A percentile compares a stretch with the other conserved stretches of the same genome.
Evolutionary conservation across 441 rosid species (phyloP).

Genomic region (Viola pubescens): DNA sequence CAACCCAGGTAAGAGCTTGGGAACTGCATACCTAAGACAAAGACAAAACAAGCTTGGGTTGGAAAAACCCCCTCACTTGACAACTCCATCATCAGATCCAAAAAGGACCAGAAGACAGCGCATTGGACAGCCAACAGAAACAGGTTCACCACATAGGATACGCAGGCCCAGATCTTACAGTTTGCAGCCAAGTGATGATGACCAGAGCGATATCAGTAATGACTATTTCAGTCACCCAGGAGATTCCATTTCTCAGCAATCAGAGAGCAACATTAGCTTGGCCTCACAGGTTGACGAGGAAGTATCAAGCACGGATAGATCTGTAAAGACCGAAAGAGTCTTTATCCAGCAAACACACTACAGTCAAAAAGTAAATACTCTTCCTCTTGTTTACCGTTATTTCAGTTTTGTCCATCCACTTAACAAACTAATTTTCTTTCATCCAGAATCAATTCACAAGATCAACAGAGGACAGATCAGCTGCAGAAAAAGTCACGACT

Average conservation of each 20-base stretch:
- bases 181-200: conserved; percentile 40
- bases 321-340: conserved; percentile 26
- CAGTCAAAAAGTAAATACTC: conserved; percentile 36
- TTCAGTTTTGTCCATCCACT: conserved; percentile 7
- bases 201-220: conserved; percentile 40
- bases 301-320: conserved; percentile 52
- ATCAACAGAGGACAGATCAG: conserved; percentile 25
- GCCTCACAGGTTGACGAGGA: conserved; percentile 52
- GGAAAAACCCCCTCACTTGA: conserved; percentile 39
- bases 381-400: conserved; percentile 12
- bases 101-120: conserved; percentile 39
- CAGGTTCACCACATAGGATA: conserved; percentile 39
- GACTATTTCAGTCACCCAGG: conserved; percentile 37
- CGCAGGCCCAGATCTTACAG: conserved; percentile 28
- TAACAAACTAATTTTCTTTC: conserved; percentile 24
- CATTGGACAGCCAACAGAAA: conserved; percentile 38
- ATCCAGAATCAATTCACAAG: conserved; percentile 44
- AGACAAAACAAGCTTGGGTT: conserved; percentile 42
- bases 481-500: conserved; percentile 30
- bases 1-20: conserved; percentile 34
- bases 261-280: conserved; percentile 49
- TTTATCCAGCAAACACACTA: conserved; percentile 29
- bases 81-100: conserved; percentile 36
- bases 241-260: conserved; percentile 39
- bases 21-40: conserved; percentile 39